Evolutionary conservation across 768 basidiomycete genomes (phyloP), one percentile per base, ranked within the genome.

Genomic region (Termitomyces eurrhizus): DNA sequence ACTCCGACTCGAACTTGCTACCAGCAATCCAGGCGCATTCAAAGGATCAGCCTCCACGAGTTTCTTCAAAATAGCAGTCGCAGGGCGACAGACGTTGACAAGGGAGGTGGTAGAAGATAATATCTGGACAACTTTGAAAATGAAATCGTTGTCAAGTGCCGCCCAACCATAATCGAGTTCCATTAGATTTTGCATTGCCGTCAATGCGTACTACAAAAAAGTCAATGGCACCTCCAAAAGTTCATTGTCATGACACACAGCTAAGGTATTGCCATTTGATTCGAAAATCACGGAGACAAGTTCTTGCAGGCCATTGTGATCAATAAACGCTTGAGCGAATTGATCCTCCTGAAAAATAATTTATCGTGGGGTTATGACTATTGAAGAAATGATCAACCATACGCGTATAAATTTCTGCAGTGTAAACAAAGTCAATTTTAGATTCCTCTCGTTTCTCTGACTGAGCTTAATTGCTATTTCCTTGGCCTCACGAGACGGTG

Each of bases 61-160:
- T 64, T 89, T 89, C 74, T 93, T 92, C 63, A 95, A 80, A 58
- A 96, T 95, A 37, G 90, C 87, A 46, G 92, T 94, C 1, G 93
- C 94, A 37, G 94, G 95, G 6, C 93, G 88, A 67, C 91, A 92
- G 60, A 95, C 92, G 62, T 97, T 97, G 77, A 95, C 87, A 18
- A 88, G 81, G 12, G 89, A 90, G 42, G 82, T 79, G 0, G 88
- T 78, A 0, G 91, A 90, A 0, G 91, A 85, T 29, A 93, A 78
- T 65, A 91, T 88, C 67, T 87, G 83, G 16, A 93, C 92, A 54
- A 94, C 83, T 70, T 83, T 83, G 66, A 85, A 79, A 56, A 94
- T 90, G 73, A 96, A 95, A 7, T 73, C 71, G 56, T 85, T 79
- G 62, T 86, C 84, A 6, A 95, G 80, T n/a, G 76, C 77, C 1